Evolutionary conservation across 257 asterid species (phyloP), one percentile per base, ranked within the genome.

Genomic region (Solanum sejunctum): DNA sequence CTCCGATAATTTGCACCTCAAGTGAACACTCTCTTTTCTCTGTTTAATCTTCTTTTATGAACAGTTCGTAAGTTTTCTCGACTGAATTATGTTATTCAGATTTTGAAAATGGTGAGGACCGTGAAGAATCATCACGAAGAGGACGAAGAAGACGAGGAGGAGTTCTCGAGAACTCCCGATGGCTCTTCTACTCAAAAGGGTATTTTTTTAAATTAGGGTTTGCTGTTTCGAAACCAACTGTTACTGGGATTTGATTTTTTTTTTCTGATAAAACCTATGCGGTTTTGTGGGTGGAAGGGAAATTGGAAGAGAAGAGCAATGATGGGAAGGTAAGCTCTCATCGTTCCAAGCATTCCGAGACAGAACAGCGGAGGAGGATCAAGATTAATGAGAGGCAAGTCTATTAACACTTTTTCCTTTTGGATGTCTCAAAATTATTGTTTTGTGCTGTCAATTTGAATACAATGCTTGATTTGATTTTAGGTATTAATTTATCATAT

Each of bases 311-410:
- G 73, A 91, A 82, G 89, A 86, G 87, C 81, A 91, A 82, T 83
- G 91, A 84, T 90, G 90, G 84, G 90, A 95, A 91, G 90, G 89
- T 70, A 87, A 90, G 67, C 64, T 75, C 91, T 52, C 71, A 78
- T 52, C 92, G 98, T 73, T 89, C 98, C 81, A 95, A 93, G 91
- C 99, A 95, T 90, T 94, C 97, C 43, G 98, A 92, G 90, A 93
- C 97, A 8, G 98, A 94, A 91, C 98, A 93, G 85, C 93, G 95
- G 7, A 79, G 98, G 84, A 92, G 99, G 89, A 90, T 93, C 91
- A 95, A 94, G 87, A 94, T 95, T 88, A 95, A 94, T 66, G 96
- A 95, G 90, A 94, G 99, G 98, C 83, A 84, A 85, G 87, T 82
- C 80, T 64, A 60, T 54, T 3, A 54, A 23, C 41, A 12, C 32